Conservation (phyloP, 257 asterid genomes). For the Solanum raphanifolium region DNA sequence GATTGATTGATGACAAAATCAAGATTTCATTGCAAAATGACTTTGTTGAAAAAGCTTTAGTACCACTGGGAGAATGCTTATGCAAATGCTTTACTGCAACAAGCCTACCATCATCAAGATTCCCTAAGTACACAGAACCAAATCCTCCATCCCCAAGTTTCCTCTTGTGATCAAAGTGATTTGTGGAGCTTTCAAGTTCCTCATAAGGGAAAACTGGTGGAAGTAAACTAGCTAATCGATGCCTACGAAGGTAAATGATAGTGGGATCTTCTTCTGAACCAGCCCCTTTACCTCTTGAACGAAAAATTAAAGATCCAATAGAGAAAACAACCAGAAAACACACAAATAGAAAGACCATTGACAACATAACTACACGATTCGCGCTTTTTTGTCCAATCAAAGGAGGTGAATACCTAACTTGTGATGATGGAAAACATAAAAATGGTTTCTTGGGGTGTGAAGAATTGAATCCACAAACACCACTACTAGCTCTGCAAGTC, state of each 20-base stretch:
- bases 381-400: slow-evolving; percentile 29
- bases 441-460: slow-evolving; percentile 44
- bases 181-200: slow-evolving; percentile 72
- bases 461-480: slow-evolving; percentile 73
- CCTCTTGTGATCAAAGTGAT: slow-evolving; percentile 63
- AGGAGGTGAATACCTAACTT: slow-evolving; percentile 2
- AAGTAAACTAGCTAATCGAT: slow-evolving; percentile 68
- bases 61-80: slow-evolving; percentile 38
- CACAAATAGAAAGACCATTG: slow-evolving; percentile 31
- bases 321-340: slow-evolving; percentile 39
- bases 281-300: slow-evolving; percentile 20
- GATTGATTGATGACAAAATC: slow-evolving; percentile 70
- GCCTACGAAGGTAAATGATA: slow-evolving; percentile 61
- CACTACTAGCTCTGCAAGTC: slow-evolving; percentile 38
- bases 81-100: slow-evolving; percentile 90
- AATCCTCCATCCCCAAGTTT: slow-evolving; percentile 95
- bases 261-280: slow-evolving; percentile 72
- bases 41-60: slow-evolving; percentile 50
- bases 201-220: slow-evolving; percentile 89
- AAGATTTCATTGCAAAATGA: slow-evolving; percentile 88
- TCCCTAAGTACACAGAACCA: slow-evolving; percentile 83
- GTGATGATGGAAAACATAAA: slow-evolving; percentile 38
- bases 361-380: slow-evolving; percentile 30
- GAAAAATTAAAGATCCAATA: slow-evolving; percentile 30
- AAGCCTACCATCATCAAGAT: slow-evolving; percentile 49